Evolutionary conservation across 2,329 filamentous ascomycete genomes (phyloP).

Genomic region (Aspergillus quadrilineatus): DNA sequence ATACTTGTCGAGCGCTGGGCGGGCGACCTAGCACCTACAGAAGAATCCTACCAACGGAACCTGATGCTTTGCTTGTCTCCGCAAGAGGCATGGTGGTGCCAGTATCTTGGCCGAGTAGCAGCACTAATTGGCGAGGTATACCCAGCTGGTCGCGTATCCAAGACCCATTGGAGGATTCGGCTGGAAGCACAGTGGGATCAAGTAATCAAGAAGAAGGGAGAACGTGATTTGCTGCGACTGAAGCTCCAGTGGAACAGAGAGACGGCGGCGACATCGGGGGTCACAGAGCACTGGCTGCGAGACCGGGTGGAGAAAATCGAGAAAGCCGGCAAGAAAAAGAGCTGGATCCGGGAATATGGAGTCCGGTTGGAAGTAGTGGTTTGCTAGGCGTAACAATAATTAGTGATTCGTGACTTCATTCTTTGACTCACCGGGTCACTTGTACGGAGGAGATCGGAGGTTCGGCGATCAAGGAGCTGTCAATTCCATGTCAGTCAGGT

Average conservation of each 20-base stretch:
- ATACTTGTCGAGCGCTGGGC: slow-evolving; percentile 74
- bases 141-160: slow-evolving; percentile 53
- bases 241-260: slow-evolving; percentile 45
- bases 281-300: slow-evolving; percentile 35
- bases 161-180: slow-evolving; percentile 35
- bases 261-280: slow-evolving; percentile 33
- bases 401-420: slow-evolving; percentile 1
- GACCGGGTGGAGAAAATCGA: slow-evolving; percentile 44
- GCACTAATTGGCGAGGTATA: slow-evolving; percentile 59
- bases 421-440: slow-evolving; percentile 4
- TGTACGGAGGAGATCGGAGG: slow-evolving; percentile 2
- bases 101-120: slow-evolving; percentile 62
- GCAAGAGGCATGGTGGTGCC: slow-evolving; percentile 63
- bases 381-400: slow-evolving; percentile 1
- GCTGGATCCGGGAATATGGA: slow-evolving; percentile 50
- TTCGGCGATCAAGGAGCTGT: not conserved
- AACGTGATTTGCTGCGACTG: slow-evolving; percentile 45
- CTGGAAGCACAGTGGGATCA: slow-evolving; percentile 46
- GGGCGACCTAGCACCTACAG: slow-evolving; percentile 59
- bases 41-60: slow-evolving; percentile 54
- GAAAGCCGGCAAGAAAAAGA: slow-evolving; percentile 62
- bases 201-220: slow-evolving; percentile 41
- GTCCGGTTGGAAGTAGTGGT: slow-evolving; percentile 39
- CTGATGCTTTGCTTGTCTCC: slow-evolving; percentile 55
- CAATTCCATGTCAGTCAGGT: not conserved